Evolutionary conservation across 2,329 filamentous ascomycete species (phyloP), one percentile per base, ranked within the genome.

Genomic region (Fusarium tricinctum): DNA sequence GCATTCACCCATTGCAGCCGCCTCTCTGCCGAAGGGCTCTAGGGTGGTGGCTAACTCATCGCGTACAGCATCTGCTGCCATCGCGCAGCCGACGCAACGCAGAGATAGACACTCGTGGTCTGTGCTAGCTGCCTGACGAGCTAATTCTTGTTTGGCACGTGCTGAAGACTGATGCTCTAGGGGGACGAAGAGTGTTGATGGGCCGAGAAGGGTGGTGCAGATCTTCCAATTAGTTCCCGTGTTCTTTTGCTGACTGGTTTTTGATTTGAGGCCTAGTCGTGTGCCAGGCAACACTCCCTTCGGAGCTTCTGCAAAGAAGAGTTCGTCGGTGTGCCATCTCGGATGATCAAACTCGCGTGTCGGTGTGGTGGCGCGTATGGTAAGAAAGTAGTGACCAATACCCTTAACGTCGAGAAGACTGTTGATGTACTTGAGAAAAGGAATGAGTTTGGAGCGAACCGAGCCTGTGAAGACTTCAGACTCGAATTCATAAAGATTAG

Each of bases 261-360:
- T 20, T 0, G 58, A 64, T 17, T 60, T 67, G 0, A 71, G 32
- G 2, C 67, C 64, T 14, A 71, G 12, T 0, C 64, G 13, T 0
- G 59, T 67, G 0, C 69, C 68, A 8, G 60, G 67, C 2, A 72
- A 58, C 23, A 58, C 56, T 13, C 70, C 68, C 6, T 59, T 63
- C 8, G 50, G 56, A 22, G 59, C 7, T 3, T 70, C 48, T 47
- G 60, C 60, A 62, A 80, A 85, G 71, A 85, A 85, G 17, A 82
- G 72, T 56, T 85, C 82, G 63, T 85, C 83, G 0, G 81, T 81
- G 60, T 85, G 83, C 83, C 83, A 85, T 46, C 83, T 74, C 1
- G 81, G 80, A 12, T 66, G 74, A 63, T 85, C 79, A 68, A 79
- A 85, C 26, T 84, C 81, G 32, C 67, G 44, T 0, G 80, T 82